These are phyloP conservation scores for sunflower (Helianthus annuus) DNA, from an alignment of 129 eudicot species.

Conservation along the genomic window HanXRQr2.0-SUNRISE NC_035436.2:140430791-140431290, in stretches of 20 bases:
- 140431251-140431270: background rate
- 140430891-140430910: conserved; percentile 95
- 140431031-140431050: conserved; percentile 97
- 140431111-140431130: background rate
- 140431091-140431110: background rate
- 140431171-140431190: too few relatives aligned
- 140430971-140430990: conserved; percentile 89
- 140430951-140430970: conserved; percentile 94
- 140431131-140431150: background rate
- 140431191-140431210: background rate
- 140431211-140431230: conserved; percentile 9
- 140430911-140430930: conserved; percentile 81
- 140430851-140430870: conserved; percentile 76
- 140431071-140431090: conserved; percentile 68
- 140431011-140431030: conserved; percentile 94
- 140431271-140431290: conserved; percentile 43
- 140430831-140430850: conserved; percentile 97
- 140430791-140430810: background rate
- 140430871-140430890: conserved; percentile 92
- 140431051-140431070: conserved; percentile 95
- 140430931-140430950: conserved; percentile 88
- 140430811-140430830: conserved; percentile 90
- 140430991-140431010: conserved; percentile 91
- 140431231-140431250: background rate
- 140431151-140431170: background rate